Base-by-base conservation (phyloP, 805 yeast species). In the Naumovozyma baii region DNA sequence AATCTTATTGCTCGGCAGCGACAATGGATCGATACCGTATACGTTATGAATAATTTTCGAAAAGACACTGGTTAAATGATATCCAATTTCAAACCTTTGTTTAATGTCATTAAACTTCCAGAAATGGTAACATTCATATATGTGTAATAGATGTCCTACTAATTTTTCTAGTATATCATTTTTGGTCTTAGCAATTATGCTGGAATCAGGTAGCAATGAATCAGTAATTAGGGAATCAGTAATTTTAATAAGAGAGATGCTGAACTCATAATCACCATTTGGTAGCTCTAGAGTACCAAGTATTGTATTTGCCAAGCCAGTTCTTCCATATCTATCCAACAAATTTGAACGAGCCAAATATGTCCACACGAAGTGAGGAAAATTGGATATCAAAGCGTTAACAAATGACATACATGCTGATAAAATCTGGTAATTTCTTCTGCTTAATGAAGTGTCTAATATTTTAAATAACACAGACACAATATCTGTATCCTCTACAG, bases 311-410 rank as follows among this genome's bases (percentile, higher is more conserved):
- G 78, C 75, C 35, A 76, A 61, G 0, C 92, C 88, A 33, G 83
- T 84, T 45, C 74, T 75, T 1, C 77, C 77, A 40, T 73, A 69
- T 36, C 70, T 68, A 12, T 80, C 78, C 1, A 86, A 63, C 20
- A 87, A 62, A 15, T 75, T 71, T 0, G 94, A 80, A 37, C 76
- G 75, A 17, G 76, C 71, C 12, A 90, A 59, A 51, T 80, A 80
- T 0, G 86, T 72, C 95, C 96, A 88, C 3, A 87, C 81, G 40
- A 85, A 67, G 43, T 72, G 69, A 0, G 94, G 75, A 31, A 68
- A 72, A 4, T 74, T 61, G 35, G 64, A 64, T 31, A 66, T 65
- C 31, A 74, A 64, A 14, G 70, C 64, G 1, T 69, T 60, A 22
- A 85, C 62, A 17, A 83, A 70, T 9, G 69, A 57, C 16, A 77